Conservation (phyloP, 225 moss, liverwort and hornwort genomes). For the Bryum argenteum region DNA sequence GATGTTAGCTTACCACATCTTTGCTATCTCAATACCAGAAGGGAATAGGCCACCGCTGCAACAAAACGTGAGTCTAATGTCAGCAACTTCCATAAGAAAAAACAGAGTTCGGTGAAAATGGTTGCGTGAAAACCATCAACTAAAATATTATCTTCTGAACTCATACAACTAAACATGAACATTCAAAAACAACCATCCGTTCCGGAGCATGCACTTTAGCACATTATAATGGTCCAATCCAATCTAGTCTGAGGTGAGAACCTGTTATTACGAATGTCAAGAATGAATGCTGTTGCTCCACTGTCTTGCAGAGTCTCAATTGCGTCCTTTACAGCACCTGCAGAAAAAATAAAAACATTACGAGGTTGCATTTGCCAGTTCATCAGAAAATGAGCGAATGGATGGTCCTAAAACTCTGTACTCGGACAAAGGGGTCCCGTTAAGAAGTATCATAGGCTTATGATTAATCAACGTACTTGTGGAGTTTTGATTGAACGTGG, state of each 20-base stretch:
- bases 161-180: not conserved
- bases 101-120: not conserved
- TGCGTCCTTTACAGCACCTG: conserved; percentile 86
- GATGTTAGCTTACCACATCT: conserved; percentile 75
- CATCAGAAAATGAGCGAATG: not conserved
- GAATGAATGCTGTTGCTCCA: conserved; percentile 86
- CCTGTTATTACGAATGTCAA: conserved; percentile 99
- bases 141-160: not conserved
- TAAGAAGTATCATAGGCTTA: not conserved
- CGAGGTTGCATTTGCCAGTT: not conserved
- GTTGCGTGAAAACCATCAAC: not conserved
- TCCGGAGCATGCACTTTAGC: not conserved
- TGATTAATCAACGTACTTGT: conserved; percentile 54
- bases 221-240: conserved; percentile 4
- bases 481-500: conserved; percentile 96
- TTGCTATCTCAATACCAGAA: conserved; percentile 95
- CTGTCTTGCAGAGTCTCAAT: conserved; percentile 78
- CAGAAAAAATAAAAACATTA: conserved; percentile 10
- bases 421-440: conserved; percentile 5
- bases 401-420: conserved; percentile 6
- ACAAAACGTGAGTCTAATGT: conserved; percentile 22
- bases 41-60: conserved; percentile 97
- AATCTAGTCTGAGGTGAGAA: conserved; percentile 27
- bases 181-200: not conserved
- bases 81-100: conserved; percentile 17